Evolutionary conservation across 2,329 filamentous ascomycete genomes (phyloP).

Genomic region (Beauveria scarabaeidicola): DNA sequence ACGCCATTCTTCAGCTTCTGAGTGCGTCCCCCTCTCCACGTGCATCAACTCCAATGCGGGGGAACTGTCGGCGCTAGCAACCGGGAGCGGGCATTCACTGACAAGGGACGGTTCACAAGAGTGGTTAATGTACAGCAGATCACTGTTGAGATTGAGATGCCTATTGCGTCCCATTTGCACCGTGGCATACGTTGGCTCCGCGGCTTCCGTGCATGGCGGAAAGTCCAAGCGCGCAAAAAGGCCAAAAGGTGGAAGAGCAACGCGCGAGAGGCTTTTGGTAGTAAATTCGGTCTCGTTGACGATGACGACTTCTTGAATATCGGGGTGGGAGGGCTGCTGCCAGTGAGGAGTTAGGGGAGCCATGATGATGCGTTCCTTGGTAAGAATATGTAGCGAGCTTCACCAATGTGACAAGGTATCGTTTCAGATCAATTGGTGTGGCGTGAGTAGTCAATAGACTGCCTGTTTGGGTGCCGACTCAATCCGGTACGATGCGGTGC

Average conservation of each 20-base stretch:
- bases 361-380: slow-evolving; percentile 28
- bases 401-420: background rate
- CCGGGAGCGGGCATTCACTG: slow-evolving; percentile 23
- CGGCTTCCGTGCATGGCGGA: slow-evolving; percentile 50
- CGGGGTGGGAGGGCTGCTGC: slow-evolving; percentile 51
- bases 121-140: slow-evolving; percentile 60
- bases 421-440: background rate
- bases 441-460: background rate
- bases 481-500: background rate
- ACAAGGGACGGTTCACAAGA: slow-evolving; percentile 58
- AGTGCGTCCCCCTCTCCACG: background rate
- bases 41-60: background rate
- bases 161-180: slow-evolving; percentile 49
- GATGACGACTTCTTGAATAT: slow-evolving; percentile 45
- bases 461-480: background rate
- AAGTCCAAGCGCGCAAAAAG: slow-evolving; percentile 59
- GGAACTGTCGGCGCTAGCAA: background rate
- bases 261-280: slow-evolving; percentile 50
- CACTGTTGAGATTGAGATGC: slow-evolving; percentile 57
- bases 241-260: slow-evolving; percentile 50
- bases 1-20: background rate
- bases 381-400: background rate
- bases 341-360: slow-evolving; percentile 51
- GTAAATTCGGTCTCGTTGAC: slow-evolving; percentile 46
- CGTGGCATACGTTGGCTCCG: slow-evolving; percentile 52